Conservation (phyloP, 176 grass and related monocot genomes). For the Oryza coarctata region DNA sequence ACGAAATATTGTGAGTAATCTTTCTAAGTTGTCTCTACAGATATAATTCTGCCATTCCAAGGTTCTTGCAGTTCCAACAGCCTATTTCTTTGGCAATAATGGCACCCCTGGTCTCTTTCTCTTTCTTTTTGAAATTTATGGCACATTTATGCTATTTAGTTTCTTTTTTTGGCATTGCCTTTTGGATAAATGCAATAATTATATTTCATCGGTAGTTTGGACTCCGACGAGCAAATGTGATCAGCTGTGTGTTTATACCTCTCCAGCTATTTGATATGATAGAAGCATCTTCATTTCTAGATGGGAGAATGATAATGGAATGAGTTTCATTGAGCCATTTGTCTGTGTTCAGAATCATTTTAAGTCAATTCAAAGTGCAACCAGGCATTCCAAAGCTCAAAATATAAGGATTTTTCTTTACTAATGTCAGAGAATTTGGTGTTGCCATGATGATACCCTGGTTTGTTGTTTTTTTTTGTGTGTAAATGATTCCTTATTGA, state of each 20-base stretch:
- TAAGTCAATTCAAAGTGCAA: conserved; percentile 20
- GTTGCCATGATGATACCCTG: neutral
- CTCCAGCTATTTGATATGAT: conserved; percentile 13
- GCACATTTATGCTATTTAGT: neutral
- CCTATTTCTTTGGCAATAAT: conserved; percentile 12
- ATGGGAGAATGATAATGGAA: neutral
- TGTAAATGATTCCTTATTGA: neutral
- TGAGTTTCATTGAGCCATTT: neutral
- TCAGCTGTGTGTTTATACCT: conserved; percentile 1
- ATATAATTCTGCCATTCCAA: conserved; percentile 3
- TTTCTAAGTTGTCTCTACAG: conserved; percentile 26
- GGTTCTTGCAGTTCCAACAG: conserved; percentile 18
- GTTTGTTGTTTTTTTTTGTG: neutral
- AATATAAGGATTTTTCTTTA: conserved; percentile 8
- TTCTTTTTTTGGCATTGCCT: conserved; percentile 13
- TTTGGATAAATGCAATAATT: conserved; percentile 24
- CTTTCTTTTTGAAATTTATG: neutral
- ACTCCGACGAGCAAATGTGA: conserved; percentile 5
- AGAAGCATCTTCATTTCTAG: neutral
- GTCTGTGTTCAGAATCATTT: neutral
- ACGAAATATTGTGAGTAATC: conserved; percentile 91
- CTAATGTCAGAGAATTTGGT: neutral
- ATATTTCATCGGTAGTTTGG: neutral
- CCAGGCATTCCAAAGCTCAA: neutral
- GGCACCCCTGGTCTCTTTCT: neutral